These are phyloP conservation scores for Termitomyces sp. DNA, from an alignment of 768 basidiomycete species.

Conservation along the genomic window DNA sequence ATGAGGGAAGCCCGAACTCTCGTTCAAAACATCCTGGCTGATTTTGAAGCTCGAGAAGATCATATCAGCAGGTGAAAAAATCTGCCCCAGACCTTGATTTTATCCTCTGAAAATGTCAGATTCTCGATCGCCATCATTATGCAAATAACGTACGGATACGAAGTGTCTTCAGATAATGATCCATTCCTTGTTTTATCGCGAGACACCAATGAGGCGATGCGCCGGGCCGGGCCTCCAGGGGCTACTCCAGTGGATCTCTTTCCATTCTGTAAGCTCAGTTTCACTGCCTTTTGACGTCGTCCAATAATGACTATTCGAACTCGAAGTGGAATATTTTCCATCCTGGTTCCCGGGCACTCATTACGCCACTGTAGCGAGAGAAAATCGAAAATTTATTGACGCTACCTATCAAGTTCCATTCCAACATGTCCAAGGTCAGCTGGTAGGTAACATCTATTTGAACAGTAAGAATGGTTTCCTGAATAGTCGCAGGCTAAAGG, in stretches of 20 bases:
- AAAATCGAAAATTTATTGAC: slow-evolving; percentile 7
- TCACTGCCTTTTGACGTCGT: slow-evolving; percentile 20
- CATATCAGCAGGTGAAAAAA: slow-evolving; percentile 24
- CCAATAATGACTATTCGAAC: slow-evolving; percentile 3
- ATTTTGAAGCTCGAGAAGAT: slow-evolving; percentile 17
- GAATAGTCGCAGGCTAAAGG: slow-evolving; percentile 10
- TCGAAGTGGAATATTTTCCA: background rate
- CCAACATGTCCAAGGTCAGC: slow-evolving; percentile 22
- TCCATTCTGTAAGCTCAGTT: slow-evolving; percentile 22
- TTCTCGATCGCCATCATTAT: slow-evolving; percentile 17
- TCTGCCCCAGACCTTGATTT: background rate
- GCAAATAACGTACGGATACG: slow-evolving; percentile 26
- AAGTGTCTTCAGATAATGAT: slow-evolving; percentile 27
- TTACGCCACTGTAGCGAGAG: slow-evolving; percentile 14
- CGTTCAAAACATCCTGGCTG: slow-evolving; percentile 20
- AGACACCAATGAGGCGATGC: slow-evolving; percentile 19
- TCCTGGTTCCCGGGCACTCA: slow-evolving; percentile 20
- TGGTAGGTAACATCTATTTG: slow-evolving; percentile 18
- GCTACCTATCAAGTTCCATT: slow-evolving; percentile 24
- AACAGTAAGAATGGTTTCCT: background rate
- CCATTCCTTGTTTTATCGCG: slow-evolving; percentile 30
- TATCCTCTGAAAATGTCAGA: background rate
- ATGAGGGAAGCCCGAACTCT: slow-evolving; percentile 23
- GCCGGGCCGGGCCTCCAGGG: slow-evolving; percentile 18
- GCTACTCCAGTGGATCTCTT: slow-evolving; percentile 13